A percentile compares a stretch with the other conserved stretches of the same genome.
Evolutionary conservation across 2,329 filamentous ascomycete species (phyloP).

Genomic region (Claviceps pazoutovae): DNA sequence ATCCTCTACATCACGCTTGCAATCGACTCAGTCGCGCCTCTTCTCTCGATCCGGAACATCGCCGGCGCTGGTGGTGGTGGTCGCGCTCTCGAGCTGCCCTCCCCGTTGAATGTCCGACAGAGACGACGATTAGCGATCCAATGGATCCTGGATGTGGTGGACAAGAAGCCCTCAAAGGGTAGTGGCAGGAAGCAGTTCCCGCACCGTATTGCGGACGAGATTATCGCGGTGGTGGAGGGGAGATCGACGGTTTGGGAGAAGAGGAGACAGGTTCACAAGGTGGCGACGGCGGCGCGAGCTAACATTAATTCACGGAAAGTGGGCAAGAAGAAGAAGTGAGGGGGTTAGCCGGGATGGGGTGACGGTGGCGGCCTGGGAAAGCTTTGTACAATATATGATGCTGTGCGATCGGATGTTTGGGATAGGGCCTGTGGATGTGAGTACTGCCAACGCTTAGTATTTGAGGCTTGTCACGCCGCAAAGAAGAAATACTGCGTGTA

Average conservation of each 20-base stretch:
- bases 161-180: conserved; percentile 60
- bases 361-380: not conserved
- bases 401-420: no score
- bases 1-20: conserved; percentile 79
- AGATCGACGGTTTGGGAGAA: conserved; percentile 73
- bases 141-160: conserved; percentile 82
- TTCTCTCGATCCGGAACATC: conserved; percentile 65
- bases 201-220: conserved; percentile 67
- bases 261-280: conserved; percentile 64
- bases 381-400: not conserved
- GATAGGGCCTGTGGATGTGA: no score
- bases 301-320: conserved; percentile 42
- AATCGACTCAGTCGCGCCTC: conserved; percentile 82
- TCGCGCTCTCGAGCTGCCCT: conserved; percentile 65
- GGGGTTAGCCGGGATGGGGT: not conserved
- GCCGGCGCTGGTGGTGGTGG: conserved; percentile 78
- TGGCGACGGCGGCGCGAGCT: conserved; percentile 61
- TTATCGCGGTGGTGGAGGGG: conserved; percentile 79
- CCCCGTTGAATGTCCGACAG: conserved; percentile 61
- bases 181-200: conserved; percentile 62
- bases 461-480: no score
- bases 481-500: no score
- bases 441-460: no score
- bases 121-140: conserved; percentile 63
- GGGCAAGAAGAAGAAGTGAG: conserved; percentile 21